phyloP scores from a whole-genome alignment of 768 basidiomycete species.

The Termitomyces sp. region DNA sequence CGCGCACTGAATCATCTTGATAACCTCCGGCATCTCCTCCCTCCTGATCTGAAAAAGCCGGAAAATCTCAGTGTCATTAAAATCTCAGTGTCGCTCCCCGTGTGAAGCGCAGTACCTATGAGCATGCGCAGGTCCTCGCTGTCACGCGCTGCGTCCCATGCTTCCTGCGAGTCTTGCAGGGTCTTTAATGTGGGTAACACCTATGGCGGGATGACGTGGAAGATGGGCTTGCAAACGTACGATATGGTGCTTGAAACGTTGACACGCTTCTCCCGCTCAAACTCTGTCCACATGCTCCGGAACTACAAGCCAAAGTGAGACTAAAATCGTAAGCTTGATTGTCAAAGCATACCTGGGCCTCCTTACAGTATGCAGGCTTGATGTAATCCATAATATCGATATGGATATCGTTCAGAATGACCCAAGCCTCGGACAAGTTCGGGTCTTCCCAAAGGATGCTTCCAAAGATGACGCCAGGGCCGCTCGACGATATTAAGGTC shows the following conservation, averaged over 20 bases:
- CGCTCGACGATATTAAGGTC: conserved; percentile 96
- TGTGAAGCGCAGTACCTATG: conserved; percentile 52
- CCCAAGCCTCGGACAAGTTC: conserved; percentile 82
- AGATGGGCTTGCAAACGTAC: conserved; percentile 39
- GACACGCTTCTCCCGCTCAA: conserved; percentile 99
- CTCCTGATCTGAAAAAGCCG: conserved; percentile 55
- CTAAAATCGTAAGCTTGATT: background rate
- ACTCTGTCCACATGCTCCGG: conserved; percentile 99
- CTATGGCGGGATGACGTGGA: conserved; percentile 1
- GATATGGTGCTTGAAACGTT: conserved; percentile 83
- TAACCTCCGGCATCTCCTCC: conserved; percentile 74
- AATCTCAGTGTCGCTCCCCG: conserved; percentile 60
- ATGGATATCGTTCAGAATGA: conserved; percentile 95
- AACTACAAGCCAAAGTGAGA: conserved; percentile 44
- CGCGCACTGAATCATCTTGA: conserved; percentile 72
- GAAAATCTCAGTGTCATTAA: no score
- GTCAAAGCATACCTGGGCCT: conserved; percentile 64
- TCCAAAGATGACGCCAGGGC: conserved; percentile 98
- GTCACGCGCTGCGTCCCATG: conserved; percentile 49
- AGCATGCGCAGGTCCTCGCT: conserved; percentile 49
- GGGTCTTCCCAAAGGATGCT: conserved; percentile 96
- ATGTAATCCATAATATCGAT: conserved; percentile 99
- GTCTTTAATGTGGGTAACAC: conserved; percentile 15
- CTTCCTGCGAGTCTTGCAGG: conserved; percentile 33
- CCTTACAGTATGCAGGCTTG: conserved; percentile 92